These are phyloP conservation scores for Reticulascus tulasneorum DNA, from an alignment of 2,329 filamentous ascomycete genomes.

Conservation along the genomic window DNA sequence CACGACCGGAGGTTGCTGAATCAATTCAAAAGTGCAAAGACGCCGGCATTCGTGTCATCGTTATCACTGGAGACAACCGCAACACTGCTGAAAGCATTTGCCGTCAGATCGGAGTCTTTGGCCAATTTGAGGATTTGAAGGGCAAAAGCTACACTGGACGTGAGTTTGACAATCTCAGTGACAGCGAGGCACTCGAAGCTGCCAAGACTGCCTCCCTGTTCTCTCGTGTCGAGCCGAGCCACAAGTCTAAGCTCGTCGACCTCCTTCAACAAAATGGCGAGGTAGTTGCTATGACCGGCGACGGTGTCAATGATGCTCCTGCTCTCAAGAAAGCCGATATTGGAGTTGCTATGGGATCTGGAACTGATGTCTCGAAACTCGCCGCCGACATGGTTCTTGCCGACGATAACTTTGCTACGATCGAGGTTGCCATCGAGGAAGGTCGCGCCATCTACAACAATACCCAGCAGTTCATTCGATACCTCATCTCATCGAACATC, in stretches of 20 bases:
- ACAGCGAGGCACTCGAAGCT: conserved; percentile 75
- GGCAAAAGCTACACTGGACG: conserved; percentile 95
- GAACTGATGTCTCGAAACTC: conserved; percentile 93
- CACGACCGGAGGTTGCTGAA: conserved; percentile 81
- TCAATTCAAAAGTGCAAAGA: conserved; percentile 88
- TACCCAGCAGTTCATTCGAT: conserved; percentile 98
- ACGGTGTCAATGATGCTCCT: conserved; percentile 96
- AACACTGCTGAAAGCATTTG: conserved; percentile 98
- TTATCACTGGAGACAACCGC: conserved; percentile 97
- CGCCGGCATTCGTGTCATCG: conserved; percentile 92
- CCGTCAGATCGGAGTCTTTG: conserved; percentile 93
- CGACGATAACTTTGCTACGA: conserved; percentile 98
- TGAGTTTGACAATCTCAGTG: conserved; percentile 83
- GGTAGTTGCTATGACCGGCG: conserved; percentile 98
- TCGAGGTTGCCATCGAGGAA: conserved; percentile 93
- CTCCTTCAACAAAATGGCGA: conserved; percentile 89
- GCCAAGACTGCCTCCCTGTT: conserved; percentile 86
- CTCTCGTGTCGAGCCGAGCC: conserved; percentile 89
- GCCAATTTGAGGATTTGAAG: conserved; percentile 70
- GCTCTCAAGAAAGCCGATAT: conserved; percentile 98
- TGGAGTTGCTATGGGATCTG: conserved; percentile 97
- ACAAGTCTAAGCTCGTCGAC: conserved; percentile 98
- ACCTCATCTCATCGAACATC: conserved; percentile 98
- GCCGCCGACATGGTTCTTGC: conserved; percentile 98
- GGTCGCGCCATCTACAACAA: conserved; percentile 99